Base-by-base conservation (phyloP, 352 stramenopile genomes). In the Globisporangium rhizosaccharum region DNA sequence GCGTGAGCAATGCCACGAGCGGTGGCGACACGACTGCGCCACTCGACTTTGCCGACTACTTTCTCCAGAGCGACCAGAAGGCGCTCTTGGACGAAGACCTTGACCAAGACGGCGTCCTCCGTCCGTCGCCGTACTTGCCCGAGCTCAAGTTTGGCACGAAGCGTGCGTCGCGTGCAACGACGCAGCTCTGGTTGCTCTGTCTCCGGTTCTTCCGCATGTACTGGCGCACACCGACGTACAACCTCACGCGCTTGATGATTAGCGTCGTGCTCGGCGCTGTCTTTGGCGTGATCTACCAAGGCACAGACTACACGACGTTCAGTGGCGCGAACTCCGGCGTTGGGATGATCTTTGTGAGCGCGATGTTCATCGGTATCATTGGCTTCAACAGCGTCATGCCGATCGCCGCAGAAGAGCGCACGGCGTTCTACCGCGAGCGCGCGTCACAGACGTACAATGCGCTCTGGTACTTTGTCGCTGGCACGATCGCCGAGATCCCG, bases 371-470 rank as follows among this genome's bases (percentile, higher is more conserved):
- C 10, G 76, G 78, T 12, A 74, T 96, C 28, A 89, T 93, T 39
- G 77, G 72, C 30, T 87, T 96, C 47, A 79, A 93, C 56, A 89
- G 68, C 12, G 78, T 92, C 23, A 72, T 97, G 48, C 75, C 86
- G 12, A 68, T 96, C 3, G 79, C 92, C 25, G 70, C 85, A 51
- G 76, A 82, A 11, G 87, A 97, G 54, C 76, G 92, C 41, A 90
- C 91, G 25, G 84, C 91, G 36, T 98, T 95, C 66, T 98, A 98
- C 75, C 76, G 92, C 8, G 92, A 98, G 65, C 88, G 94, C 28
- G 80, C 86, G 17, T 80, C 88, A 18, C 65, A 92, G 63, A 97
- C 96, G 60, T 98, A 98, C 63, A 78, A 87, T 49, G 67, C 85
- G 30, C 59, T 82, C 2, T 85, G 88, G 63, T 94, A 97, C 60